Evolutionary conservation across 352 stramenopile species (phyloP).

Genomic region (Phytopythium sindhum): DNA sequence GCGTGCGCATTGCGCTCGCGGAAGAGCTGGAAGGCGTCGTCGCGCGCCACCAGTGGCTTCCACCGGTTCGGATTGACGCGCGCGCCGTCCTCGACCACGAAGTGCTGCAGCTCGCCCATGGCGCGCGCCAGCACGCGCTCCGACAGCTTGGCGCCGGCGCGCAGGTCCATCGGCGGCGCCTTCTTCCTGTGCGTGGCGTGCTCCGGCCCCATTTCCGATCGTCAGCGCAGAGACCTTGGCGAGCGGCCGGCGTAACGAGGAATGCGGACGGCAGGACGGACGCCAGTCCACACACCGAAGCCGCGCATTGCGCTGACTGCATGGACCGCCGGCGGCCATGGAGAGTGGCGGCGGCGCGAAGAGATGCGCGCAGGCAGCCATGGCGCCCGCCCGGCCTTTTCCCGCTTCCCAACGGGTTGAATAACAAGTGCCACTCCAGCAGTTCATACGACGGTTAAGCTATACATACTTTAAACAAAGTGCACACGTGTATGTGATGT

Average conservation of each 20-base stretch:
- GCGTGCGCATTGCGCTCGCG: conserved; percentile 13
- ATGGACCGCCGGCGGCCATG: not conserved
- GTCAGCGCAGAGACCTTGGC: not conserved
- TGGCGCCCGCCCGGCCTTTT: not conserved
- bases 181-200: not conserved
- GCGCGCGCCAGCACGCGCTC: conserved; percentile 27
- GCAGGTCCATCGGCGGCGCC: conserved; percentile 8
- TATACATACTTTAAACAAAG: too few species aligned
- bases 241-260: too few species aligned
- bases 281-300: too few species aligned
- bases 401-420: not conserved
- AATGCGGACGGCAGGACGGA: not conserved
- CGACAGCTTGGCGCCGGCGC: conserved; percentile 15
- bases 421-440: too few species aligned
- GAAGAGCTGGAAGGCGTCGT: conserved; percentile 16
- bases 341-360: too few species aligned
- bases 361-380: not conserved
- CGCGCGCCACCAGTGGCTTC: conserved; percentile 19
- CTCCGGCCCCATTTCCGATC: not conserved
- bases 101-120: conserved; percentile 29
- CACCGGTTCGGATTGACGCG: conserved; percentile 25
- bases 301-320: too few species aligned
- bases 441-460: too few species aligned
- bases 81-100: conserved; percentile 14
- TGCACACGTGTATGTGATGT: too few species aligned